Conservation (phyloP, 2,329 filamentous ascomycete species). For the Diplodia mutila region DNA sequence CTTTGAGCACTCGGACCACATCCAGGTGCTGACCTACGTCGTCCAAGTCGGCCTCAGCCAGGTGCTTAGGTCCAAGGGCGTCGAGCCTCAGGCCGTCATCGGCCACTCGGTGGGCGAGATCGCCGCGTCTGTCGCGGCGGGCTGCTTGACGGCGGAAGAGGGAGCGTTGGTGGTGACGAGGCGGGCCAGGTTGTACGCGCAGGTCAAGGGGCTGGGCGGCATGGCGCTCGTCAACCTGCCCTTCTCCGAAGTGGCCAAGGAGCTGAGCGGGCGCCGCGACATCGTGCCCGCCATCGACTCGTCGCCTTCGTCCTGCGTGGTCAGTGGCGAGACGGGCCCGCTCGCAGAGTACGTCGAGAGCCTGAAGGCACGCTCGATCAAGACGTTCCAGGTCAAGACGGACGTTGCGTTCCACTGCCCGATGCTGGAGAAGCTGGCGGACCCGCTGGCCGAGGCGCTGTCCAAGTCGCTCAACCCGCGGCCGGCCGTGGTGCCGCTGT, state of each 20-base stretch:
- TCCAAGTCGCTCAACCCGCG: slow-evolving; percentile 31
- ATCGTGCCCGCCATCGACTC: slow-evolving; percentile 43
- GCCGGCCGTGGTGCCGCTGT: slow-evolving; percentile 34
- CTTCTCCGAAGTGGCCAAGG: slow-evolving; percentile 33
- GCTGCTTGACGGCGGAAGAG: slow-evolving; percentile 39
- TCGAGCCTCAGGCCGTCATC: slow-evolving; percentile 43
- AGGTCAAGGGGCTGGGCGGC: slow-evolving; percentile 38
- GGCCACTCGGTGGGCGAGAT: slow-evolving; percentile 51
- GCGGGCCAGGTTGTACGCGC: slow-evolving; percentile 39
- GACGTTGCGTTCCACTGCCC: slow-evolving; percentile 50
- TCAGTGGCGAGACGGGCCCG: slow-evolving; percentile 36
- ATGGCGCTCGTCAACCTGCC: slow-evolving; percentile 42
- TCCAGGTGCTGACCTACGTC: slow-evolving; percentile 43
- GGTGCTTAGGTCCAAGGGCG: slow-evolving; percentile 38
- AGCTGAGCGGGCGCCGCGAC: slow-evolving; percentile 33
- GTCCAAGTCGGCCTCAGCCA: slow-evolving; percentile 43
- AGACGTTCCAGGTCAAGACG: slow-evolving; percentile 43
- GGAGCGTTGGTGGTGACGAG: slow-evolving; percentile 43
- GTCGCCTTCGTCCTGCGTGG: slow-evolving; percentile 43
- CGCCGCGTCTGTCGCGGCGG: slow-evolving; percentile 44
- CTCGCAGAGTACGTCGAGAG: slow-evolving; percentile 31
- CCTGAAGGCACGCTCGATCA: slow-evolving; percentile 35
- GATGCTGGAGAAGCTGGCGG: slow-evolving; percentile 38
- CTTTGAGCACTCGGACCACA: slow-evolving; percentile 34
- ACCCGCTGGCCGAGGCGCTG: slow-evolving; percentile 37